Conservation (phyloP, 345 rosid species). For the Citrus australasica region DNA sequence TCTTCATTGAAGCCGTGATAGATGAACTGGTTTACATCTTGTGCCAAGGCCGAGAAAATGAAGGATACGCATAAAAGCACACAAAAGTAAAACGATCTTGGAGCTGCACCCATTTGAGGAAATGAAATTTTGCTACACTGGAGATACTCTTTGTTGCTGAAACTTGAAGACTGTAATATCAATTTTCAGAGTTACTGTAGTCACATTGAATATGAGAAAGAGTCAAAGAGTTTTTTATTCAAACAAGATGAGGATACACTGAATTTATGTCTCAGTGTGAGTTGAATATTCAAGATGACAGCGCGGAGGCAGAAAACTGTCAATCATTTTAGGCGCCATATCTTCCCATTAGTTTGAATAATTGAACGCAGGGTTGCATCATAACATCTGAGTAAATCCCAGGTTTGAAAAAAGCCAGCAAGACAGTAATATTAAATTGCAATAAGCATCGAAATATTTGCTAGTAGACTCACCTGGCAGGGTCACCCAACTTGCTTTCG, state of each 20-base stretch:
- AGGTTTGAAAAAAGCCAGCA: neutral
- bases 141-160: neutral
- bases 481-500: too few species aligned
- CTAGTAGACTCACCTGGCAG: neutral
- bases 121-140: neutral
- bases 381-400: neutral
- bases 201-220: neutral
- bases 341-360: too few species aligned
- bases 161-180: neutral
- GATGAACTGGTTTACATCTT: neutral
- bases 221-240: neutral
- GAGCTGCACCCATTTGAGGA: slow-evolving; percentile 28
- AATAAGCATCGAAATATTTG: neutral
- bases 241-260: neutral
- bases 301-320: too few species aligned
- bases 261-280: neutral
- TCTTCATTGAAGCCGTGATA: neutral
- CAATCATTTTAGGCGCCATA: neutral
- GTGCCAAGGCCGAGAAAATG: slow-evolving; percentile 10
- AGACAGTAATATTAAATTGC: too few species aligned
- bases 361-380: neutral
- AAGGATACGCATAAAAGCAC: neutral
- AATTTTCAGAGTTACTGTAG: neutral
- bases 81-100: slow-evolving; percentile 14
- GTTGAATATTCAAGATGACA: neutral